Conservation (phyloP, 345 rosid genomes). For the Boechera divaricarpa region DNA sequence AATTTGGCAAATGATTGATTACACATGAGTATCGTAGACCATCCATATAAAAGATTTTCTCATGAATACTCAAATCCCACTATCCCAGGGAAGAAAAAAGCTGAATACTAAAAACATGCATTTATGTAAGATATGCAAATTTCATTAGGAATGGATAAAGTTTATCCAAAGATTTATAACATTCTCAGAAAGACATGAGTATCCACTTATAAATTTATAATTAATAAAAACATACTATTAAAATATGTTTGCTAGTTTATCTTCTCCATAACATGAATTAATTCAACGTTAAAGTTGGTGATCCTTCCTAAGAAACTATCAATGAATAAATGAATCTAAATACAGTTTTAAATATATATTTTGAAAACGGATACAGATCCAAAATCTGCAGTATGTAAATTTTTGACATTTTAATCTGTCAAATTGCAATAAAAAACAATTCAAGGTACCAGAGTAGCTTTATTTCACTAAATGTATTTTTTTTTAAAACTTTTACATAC, state of each 20-base stretch:
- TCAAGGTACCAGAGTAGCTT: neutral
- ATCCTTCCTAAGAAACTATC: no score
- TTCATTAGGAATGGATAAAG: neutral
- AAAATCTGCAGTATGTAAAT: neutral
- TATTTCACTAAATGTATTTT: constrained; percentile 7
- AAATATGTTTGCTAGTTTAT: no score
- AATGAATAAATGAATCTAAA: no score
- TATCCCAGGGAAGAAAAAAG: neutral
- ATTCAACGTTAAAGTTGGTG: no score
- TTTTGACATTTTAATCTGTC: neutral
- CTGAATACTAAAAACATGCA: constrained; percentile 23
- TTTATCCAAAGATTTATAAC: neutral
- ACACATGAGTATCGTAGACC: constrained; percentile 39
- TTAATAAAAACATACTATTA: no score
- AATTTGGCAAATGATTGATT: constrained; percentile 39
- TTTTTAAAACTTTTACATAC: neutral
- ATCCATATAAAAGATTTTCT: neutral
- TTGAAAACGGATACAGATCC: constrained; percentile 12
- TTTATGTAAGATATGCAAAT: constrained; percentile 36
- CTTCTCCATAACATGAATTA: no score
- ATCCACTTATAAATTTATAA: neutral
- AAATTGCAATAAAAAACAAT: constrained; percentile 23
- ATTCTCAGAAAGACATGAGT: neutral
- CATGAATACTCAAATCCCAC: constrained; percentile 1
- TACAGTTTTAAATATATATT: no score